Evolutionary conservation across 768 basidiomycete species (phyloP).

Genomic region (Trametes cinnabarina): DNA sequence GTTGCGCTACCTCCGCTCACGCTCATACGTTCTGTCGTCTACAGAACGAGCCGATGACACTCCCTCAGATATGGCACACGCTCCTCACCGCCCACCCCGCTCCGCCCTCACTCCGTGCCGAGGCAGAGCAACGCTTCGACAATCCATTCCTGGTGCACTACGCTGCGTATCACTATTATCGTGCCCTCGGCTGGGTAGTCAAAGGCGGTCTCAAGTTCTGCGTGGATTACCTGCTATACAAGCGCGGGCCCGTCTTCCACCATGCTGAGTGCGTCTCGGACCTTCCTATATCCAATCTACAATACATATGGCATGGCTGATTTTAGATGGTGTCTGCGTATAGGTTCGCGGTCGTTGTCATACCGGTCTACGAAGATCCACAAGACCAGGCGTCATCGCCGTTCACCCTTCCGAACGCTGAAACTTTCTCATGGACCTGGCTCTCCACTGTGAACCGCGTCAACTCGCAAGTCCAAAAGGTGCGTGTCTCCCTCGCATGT

Average conservation of each 20-base stretch:
- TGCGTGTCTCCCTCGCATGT: conserved; percentile 26
- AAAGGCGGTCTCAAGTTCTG: conserved; percentile 97
- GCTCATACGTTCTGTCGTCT: background rate
- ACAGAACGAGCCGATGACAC: conserved; percentile 54
- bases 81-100: conserved; percentile 59
- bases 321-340: too few species aligned
- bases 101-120: conserved; percentile 30
- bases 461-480: conserved; percentile 96
- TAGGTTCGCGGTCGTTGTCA: conserved; percentile 89
- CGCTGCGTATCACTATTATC: conserved; percentile 89
- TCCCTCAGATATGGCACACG: conserved; percentile 59
- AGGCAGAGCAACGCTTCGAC: conserved; percentile 54
- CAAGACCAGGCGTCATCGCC: conserved; percentile 65
- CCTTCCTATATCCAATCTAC: background rate
- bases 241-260: conserved; percentile 88
- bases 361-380: conserved; percentile 87
- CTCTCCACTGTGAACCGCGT: conserved; percentile 96
- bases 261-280: conserved; percentile 91
- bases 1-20: background rate
- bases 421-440: conserved; percentile 91
- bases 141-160: conserved; percentile 93
- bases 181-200: conserved; percentile 95
- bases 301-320: too few species aligned
- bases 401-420: conserved; percentile 59
- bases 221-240: conserved; percentile 91